Evolutionary conservation across 257 asterid species (phyloP).

Genomic region (Ligustrum vulgare): DNA sequence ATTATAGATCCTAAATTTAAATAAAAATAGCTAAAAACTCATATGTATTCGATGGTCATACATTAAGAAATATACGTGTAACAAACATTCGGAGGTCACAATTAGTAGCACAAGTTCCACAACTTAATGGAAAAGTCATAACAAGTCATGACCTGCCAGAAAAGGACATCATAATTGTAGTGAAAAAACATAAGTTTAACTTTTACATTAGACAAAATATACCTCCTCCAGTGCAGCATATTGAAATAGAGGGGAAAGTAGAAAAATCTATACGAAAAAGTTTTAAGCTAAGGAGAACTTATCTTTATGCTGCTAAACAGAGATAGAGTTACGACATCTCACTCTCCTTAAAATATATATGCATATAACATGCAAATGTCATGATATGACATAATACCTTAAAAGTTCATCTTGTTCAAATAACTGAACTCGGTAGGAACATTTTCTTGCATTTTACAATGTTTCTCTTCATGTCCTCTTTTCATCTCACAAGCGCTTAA

Average conservation of each 20-base stretch:
- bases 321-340: neutral
- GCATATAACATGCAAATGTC: conserved; percentile 2
- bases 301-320: neutral
- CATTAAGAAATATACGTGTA: conserved; percentile 72
- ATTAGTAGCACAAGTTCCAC: conserved; percentile 73
- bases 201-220: conserved; percentile 1
- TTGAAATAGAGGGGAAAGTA: conserved; percentile 48
- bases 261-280: neutral
- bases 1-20: neutral
- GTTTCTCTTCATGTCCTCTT: neutral
- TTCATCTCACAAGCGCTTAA: neutral
- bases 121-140: conserved; percentile 84
- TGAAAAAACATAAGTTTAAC: conserved; percentile 1
- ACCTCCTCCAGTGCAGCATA: conserved; percentile 99
- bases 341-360: neutral
- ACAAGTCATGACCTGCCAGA: conserved; percentile 87
- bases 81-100: conserved; percentile 89
- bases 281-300: neutral
- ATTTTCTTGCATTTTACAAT: neutral
- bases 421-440: neutral
- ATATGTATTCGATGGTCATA: neutral
- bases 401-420: neutral
- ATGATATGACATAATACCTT: neutral
- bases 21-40: neutral
- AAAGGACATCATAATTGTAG: neutral